Conservation (phyloP, 495 filamentous ascomycete species). For the Bathelium albidoporum region DNA sequence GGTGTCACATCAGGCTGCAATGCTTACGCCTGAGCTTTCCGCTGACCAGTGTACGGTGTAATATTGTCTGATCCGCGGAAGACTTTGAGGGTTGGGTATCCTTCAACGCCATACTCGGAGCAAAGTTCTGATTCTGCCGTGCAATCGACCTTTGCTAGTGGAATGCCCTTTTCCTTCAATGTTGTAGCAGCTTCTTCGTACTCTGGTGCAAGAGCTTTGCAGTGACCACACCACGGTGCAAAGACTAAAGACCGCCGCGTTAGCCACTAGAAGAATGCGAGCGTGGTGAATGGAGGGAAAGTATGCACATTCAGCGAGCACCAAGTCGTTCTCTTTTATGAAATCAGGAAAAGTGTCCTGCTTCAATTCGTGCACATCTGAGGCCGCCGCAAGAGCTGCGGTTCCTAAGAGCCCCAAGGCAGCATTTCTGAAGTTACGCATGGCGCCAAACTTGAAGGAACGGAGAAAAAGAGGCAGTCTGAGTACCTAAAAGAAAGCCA, state of each 20-base stretch:
- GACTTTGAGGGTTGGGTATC: constrained; percentile 96
- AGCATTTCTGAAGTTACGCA: not conserved
- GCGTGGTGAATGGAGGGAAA: not conserved
- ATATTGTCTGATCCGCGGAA: constrained; percentile 87
- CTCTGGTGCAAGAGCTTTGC: constrained; percentile 75
- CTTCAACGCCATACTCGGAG: constrained; percentile 80
- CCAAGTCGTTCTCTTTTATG: constrained; percentile 71
- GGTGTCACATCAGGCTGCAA: not conserved
- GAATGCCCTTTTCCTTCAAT: constrained; percentile 91
- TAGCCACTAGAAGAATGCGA: constrained; percentile 11
- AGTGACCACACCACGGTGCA: constrained; percentile 67
- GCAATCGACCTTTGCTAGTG: constrained; percentile 90
- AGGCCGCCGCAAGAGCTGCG: constrained; percentile 55
- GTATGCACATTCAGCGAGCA: constrained; percentile 68
- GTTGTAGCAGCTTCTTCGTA: constrained; percentile 87
- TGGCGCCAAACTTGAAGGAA: not conserved
- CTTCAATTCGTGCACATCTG: constrained; percentile 75
- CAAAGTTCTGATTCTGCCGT: constrained; percentile 90
- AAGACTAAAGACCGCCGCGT: constrained; percentile 42
- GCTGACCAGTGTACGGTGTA: constrained; percentile 73
- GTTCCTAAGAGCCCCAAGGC: constrained; percentile 35
- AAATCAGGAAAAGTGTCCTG: constrained; percentile 57
- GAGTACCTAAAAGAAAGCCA: not conserved
- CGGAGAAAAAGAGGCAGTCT: not conserved
- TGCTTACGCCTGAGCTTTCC: constrained; percentile 82